Conservation (phyloP, 768 basidiomycete species). For the Amanita rimosa region DNA sequence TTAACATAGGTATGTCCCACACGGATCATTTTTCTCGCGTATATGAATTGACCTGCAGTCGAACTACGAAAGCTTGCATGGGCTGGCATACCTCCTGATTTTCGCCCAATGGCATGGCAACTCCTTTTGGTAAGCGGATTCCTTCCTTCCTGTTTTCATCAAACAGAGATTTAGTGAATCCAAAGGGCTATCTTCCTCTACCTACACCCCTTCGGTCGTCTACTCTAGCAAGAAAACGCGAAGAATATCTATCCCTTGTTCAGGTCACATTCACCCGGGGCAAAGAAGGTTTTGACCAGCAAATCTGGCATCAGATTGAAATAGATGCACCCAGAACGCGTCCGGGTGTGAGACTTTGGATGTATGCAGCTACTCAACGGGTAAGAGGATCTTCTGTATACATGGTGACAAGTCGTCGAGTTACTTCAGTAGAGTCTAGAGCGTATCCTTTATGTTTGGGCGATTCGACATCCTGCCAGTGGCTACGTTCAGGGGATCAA, state of each 20-base stretch:
- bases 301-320: constrained; percentile 99
- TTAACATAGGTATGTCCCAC: constrained; percentile 61
- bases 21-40: background rate
- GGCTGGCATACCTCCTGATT: constrained; percentile 83
- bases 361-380: constrained; percentile 80
- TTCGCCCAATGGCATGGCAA: constrained; percentile 92
- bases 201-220: constrained; percentile 62
- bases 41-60: constrained; percentile 25
- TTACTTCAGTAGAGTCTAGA: constrained; percentile 63
- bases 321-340: constrained; percentile 96
- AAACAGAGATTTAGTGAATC: constrained; percentile 3
- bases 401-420: constrained; percentile 6
- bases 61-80: constrained; percentile 88
- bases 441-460: constrained; percentile 96
- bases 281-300: constrained; percentile 79
- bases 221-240: constrained; percentile 81
- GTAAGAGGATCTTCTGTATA: constrained; percentile 29
- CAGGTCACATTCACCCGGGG: constrained; percentile 84
- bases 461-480: constrained; percentile 95
- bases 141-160: constrained; percentile 5
- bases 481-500: constrained; percentile 99
- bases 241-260: constrained; percentile 85
- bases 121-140: constrained; percentile 64
- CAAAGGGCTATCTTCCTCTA: constrained; percentile 85
- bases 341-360: constrained; percentile 87